Percentiles rank a stretch among this genome's conserved stretches.
These are phyloP conservation scores for Nothophaeocryptopus gaeumannii DNA, from an alignment of 2,329 filamentous ascomycete species.

Conservation along the genomic window DNA sequence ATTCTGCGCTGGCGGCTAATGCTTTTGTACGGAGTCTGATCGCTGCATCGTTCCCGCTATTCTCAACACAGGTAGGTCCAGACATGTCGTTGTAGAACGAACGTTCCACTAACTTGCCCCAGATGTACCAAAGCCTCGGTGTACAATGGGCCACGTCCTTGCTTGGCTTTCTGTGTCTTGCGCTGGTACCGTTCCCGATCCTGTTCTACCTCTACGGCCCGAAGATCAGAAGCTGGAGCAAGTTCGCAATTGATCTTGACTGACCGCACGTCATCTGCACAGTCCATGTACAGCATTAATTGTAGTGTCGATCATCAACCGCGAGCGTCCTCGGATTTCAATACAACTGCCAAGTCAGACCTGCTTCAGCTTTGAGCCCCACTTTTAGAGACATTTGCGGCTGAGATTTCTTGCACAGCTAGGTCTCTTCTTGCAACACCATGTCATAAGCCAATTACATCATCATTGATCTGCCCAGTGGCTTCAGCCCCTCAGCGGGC, in stretches of 20 bases:
- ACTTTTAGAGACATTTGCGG: too few relatives aligned
- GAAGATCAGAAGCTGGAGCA: conserved; percentile 23
- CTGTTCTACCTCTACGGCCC: conserved; percentile 35
- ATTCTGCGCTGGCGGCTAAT: conserved; percentile 57
- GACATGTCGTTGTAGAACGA: neutral
- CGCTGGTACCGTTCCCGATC: conserved; percentile 39
- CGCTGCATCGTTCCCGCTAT: conserved; percentile 19
- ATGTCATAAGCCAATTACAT: too few relatives aligned
- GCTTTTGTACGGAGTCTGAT: conserved; percentile 39
- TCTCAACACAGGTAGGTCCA: conserved; percentile 10
- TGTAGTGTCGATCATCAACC: too few relatives aligned
- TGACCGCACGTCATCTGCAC: too few relatives aligned
- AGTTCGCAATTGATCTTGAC: conserved; percentile 5
- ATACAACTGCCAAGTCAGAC: too few relatives aligned
- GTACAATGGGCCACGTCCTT: conserved; percentile 45
- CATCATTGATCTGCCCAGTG: too few relatives aligned
- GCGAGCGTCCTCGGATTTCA: too few relatives aligned
- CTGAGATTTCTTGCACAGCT: too few relatives aligned
- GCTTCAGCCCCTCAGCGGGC: too few relatives aligned
- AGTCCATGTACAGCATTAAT: too few relatives aligned
- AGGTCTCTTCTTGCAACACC: too few relatives aligned
- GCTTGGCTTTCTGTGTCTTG: conserved; percentile 42
- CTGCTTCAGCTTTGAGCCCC: too few relatives aligned
- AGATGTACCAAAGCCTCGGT: conserved; percentile 40
- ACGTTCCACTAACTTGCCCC: neutral